phyloP scores from a whole-genome alignment of 164 flowering plant genomes.

The Vitis rotundifolia region DNA sequence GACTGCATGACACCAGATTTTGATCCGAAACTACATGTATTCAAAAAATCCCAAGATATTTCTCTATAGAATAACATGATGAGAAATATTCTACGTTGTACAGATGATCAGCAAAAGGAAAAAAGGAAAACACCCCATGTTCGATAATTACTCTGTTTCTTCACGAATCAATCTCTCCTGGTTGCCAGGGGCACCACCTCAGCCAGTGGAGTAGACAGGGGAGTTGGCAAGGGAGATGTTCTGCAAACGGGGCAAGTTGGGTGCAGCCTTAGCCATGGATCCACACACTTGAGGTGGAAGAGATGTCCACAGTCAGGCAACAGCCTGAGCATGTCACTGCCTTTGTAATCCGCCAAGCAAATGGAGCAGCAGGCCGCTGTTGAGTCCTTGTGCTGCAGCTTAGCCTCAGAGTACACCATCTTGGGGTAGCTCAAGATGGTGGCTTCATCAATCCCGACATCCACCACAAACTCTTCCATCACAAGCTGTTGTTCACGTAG shows the following conservation, averaged over 20 bases:
- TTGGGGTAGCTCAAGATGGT: slow-evolving; percentile 67
- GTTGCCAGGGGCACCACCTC: slow-evolving; percentile 68
- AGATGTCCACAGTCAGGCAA: slow-evolving; percentile 81
- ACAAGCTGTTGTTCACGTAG: not conserved
- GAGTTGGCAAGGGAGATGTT: slow-evolving; percentile 66
- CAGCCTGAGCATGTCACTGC: slow-evolving; percentile 49
- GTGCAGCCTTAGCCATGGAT: slow-evolving; percentile 70
- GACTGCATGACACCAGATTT: too few relatives aligned
- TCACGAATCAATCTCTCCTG: slow-evolving; percentile 12
- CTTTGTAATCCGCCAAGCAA: slow-evolving; percentile 78
- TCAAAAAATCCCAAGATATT: too few relatives aligned
- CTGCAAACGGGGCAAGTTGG: slow-evolving; percentile 88
- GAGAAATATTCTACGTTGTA: too few relatives aligned
- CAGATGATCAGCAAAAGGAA: too few relatives aligned
- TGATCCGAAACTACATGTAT: too few relatives aligned
- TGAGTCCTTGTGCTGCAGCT: slow-evolving; percentile 34
- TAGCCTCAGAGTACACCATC: slow-evolving; percentile 59
- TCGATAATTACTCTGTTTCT: too few relatives aligned
- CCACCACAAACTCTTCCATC: slow-evolving; percentile 21
- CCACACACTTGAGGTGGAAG: slow-evolving; percentile 72
- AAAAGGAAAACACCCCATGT: too few relatives aligned
- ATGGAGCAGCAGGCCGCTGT: slow-evolving; percentile 65
- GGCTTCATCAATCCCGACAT: slow-evolving; percentile 68
- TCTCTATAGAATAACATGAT: too few relatives aligned
- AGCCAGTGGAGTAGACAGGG: slow-evolving; percentile 66